Conservation (phyloP, 2,329 filamentous ascomycete species). For the Pseudocercospora vitis region DNA sequence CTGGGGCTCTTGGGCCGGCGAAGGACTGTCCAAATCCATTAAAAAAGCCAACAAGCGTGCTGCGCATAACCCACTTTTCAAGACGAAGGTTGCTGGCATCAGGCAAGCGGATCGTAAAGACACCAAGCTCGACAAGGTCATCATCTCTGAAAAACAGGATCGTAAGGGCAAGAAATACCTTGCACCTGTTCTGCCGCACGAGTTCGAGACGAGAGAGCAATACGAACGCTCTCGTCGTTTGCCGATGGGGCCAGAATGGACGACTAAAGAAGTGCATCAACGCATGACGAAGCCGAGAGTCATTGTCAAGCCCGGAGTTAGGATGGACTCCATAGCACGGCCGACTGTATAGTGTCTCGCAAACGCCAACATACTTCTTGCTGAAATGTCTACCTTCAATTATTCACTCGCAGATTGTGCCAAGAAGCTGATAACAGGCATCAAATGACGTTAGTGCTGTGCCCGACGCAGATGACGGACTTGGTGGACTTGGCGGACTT, state of each 20-base stretch:
- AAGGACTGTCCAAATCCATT: slow-evolving; percentile 72
- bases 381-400: not conserved
- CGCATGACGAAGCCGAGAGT: slow-evolving; percentile 83
- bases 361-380: not conserved
- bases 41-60: slow-evolving; percentile 59
- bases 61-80: slow-evolving; percentile 54
- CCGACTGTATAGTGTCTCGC: slow-evolving; percentile 54
- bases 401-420: not conserved
- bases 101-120: slow-evolving; percentile 78
- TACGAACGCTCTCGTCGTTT: slow-evolving; percentile 86
- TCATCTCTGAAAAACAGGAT: slow-evolving; percentile 85
- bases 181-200: slow-evolving; percentile 78
- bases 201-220: slow-evolving; percentile 83
- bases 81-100: slow-evolving; percentile 64
- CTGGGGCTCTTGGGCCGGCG: slow-evolving; percentile 90
- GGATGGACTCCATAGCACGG: slow-evolving; percentile 84
- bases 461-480: too few species aligned
- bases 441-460: too few species aligned
- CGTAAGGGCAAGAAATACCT: slow-evolving; percentile 93
- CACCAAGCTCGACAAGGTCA: slow-evolving; percentile 76
- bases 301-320: slow-evolving; percentile 77
- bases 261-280: slow-evolving; percentile 94
- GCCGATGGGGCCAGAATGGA: slow-evolving; percentile 91
- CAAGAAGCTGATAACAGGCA: too few species aligned
- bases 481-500: too few species aligned